Base-by-base conservation (phyloP, 768 basidiomycete genomes). In the Mycena maculata region DNA sequence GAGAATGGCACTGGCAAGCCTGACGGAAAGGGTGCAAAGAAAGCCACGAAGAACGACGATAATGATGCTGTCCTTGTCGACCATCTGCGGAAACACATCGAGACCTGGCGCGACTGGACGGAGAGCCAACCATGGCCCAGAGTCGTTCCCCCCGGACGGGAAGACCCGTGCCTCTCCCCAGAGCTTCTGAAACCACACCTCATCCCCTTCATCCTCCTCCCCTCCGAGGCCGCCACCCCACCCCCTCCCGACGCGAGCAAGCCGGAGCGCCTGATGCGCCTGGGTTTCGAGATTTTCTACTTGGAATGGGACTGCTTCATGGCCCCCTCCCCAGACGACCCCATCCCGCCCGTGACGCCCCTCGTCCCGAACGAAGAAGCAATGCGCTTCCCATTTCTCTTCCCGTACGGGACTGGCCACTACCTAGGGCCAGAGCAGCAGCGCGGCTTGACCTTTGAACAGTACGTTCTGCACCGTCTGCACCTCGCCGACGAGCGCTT, bases 241-340 rank as follows among this genome's bases (percentile, higher is more conserved):
- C 50, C 30, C 11, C 6, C 23, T 5, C 52, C n/a, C 20, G 33
- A 8, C 9, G 31, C 31, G 11, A 22, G 23, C n/a, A 4, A 39
- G 5, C 31, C 23, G 20, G 22, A 31, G 22, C 22, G 44, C 20
- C 27, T 9, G 12, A 5, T 48, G n/a, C 15, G 33, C 22, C 23
- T 57, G 22, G 55, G 28, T 2, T 48, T 48, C 57, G 44, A 47
- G 25, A 15, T 58, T n/a, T 58, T 58, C 44, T 58, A 58, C 28
- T 15, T 58, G 11, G 57, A 58, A 44, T 58, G 57, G 57, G 57
- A 47, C 57, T 58, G 57, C 45, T 58, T 58, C 57, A 45, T 45
- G 30, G 44, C 30, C 22, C 44, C 44, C 20, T n/a, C 45, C 38
- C 57, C 44, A 2, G 57, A 18, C 28, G 57, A 54, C 2, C n/a